Evolutionary conservation across 805 yeast species (phyloP), one percentile per base, ranked within the genome.

Genomic region (Wickerhamiella brachini): DNA sequence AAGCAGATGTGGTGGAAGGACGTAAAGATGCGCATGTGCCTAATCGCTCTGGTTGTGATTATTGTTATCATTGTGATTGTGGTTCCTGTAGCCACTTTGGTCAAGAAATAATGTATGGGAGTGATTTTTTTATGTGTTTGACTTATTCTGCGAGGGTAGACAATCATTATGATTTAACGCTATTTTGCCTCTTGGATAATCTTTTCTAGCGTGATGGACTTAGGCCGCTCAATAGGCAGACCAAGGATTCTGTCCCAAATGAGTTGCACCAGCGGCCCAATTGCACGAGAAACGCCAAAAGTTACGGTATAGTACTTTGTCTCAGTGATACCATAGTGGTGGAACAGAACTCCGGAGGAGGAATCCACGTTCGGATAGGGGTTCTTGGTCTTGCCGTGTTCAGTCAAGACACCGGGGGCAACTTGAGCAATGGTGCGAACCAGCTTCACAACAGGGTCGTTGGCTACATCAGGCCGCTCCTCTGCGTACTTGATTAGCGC

Each of bases 1-100:
- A 90, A 89, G 69, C 95, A 89, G 65, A 90, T 90, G 97, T 90
- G 97, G 97, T 85, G 95, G 85, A 90, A 93, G 69, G 95, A 90
- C 67, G 77, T 93, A 79, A 93, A 93, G 73, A 84, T 93, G 90
- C 83, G 95, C 68, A 72, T 89, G 74, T 90, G 97, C 69, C 70
- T 85, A 52, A 82, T 89, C 53, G 79, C 83, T 47, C 84, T 83
- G 26, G 81, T 82, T 23, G 71, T 93, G 49, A 80, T 90, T 63
- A 79, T 89, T 49, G 70, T 90, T 59, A 70, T 90, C 52, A 84
- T 90, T 51, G 95, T 90, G 51, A 79, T 83, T 56, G 85, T 89
- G 58, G 96, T 90, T 42, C 97, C 97, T 29, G 80, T 93, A 55
- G 97, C 85, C 34, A 87, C 90, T 52, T 95, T 89, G 65, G 89